Percentiles rank a stretch among this genome's conserved stretches.
Conservation (phyloP, 352 stramenopile genomes). For the Phytopythium helicoides region DNA sequence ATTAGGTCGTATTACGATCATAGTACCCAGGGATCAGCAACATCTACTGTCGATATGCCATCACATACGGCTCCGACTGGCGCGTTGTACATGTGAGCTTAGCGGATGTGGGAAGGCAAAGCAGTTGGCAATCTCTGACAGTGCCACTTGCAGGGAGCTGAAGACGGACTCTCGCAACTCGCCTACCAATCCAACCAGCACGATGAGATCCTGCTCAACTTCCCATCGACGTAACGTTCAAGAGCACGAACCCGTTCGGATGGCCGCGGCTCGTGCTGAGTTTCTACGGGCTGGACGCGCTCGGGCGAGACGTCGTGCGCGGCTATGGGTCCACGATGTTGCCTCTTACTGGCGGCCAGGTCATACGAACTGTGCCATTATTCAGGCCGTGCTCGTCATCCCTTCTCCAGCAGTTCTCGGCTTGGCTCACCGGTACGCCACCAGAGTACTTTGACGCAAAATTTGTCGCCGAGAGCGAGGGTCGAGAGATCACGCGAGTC, state of each 20-base stretch:
- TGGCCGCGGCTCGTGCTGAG: conserved; percentile 93
- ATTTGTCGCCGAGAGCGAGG: conserved; percentile 69
- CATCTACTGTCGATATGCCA: conserved; percentile 91
- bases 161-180: conserved; percentile 88
- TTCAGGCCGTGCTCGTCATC: conserved; percentile 89
- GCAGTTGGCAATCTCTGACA: not conserved
- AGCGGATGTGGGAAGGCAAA: not conserved
- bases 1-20: not conserved
- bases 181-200: conserved; percentile 55
- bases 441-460: conserved; percentile 90
- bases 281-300: conserved; percentile 83
- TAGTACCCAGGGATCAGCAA: conserved; percentile 80
- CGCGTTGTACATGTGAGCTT: conserved; percentile 75
- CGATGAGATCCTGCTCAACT: conserved; percentile 91
- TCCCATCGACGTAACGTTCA: conserved; percentile 96
- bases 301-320: conserved; percentile 89
- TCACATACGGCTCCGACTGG: conserved; percentile 93
- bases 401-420: conserved; percentile 81
- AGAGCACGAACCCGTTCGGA: conserved; percentile 93
- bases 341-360: conserved; percentile 57
- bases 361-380: conserved; percentile 72
- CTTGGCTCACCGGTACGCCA: conserved; percentile 84
- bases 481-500: conserved; percentile 67
- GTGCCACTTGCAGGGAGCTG: conserved; percentile 44
- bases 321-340: conserved; percentile 91